Evolutionary conservation across 345 rosid species (phyloP), one percentile per base, ranked within the genome.

Genomic region (Euphorbia peplus): DNA sequence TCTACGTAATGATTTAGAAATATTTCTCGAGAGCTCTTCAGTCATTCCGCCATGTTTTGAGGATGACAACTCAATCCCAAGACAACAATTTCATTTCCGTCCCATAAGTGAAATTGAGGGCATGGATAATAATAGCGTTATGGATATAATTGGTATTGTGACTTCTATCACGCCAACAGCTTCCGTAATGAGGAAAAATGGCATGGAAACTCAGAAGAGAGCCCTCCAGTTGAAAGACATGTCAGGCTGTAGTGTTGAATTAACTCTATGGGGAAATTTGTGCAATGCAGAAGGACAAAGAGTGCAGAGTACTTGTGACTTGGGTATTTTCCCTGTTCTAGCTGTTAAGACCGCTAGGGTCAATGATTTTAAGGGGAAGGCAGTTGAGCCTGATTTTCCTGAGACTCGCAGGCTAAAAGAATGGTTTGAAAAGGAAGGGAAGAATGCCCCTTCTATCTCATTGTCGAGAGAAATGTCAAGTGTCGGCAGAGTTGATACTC

Each of bases 221-320:
- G 37, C 86, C 53, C 88, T 89, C 73, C 93, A 85, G 67, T 67
- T 93, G 84, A 91, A 83, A 70, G 98, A 93, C 77, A 82, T 78
- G 86, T 91, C 98, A 68, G 85, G 89, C 22, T 79, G 87, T 71
- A 91, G 96, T 61, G 90, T 91, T 37, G 97, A 93, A 74, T 72
- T 93, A 64, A 91, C 96, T n/a, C 64, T 93, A 53, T 93, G 98
- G 98, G 97, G 97, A 66, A 82, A 66, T 63, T 85, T 87, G 53
- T 91, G 96, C 77, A 79, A 75, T 60, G 72, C 80, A 55, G 97
- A 91, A 70, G 98, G 98, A 55, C 92, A 86, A 67, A 75, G 53
- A 53, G 76, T 93, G 74, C 98, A 91, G 70, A 67, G 42, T 60
- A 73, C 89, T 70, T 91, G 96, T 64, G 97, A 93, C 72, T 81